phyloP scores from a whole-genome alignment of 2,329 filamentous ascomycete genomes.

The Davidsoniella virescens region DNA sequence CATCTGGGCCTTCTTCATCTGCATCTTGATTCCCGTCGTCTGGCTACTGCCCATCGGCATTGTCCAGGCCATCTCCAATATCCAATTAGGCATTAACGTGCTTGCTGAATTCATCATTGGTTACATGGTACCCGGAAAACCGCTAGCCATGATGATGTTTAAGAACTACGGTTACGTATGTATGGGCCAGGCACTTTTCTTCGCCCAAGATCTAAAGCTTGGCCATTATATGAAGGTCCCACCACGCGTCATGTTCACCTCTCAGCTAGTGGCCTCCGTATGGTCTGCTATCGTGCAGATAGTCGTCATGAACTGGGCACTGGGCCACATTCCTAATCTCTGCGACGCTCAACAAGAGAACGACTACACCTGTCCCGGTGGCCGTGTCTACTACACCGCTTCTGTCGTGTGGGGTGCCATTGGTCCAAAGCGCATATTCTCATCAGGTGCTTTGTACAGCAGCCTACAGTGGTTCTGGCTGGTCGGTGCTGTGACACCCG shows the following conservation, averaged over 20 bases:
- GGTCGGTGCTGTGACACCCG: constrained; percentile 43
- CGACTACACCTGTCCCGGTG: constrained; percentile 39
- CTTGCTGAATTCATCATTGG: constrained; percentile 58
- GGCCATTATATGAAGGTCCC: constrained; percentile 54
- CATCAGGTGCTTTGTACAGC: constrained; percentile 43
- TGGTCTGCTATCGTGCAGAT: constrained; percentile 49
- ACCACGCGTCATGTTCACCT: constrained; percentile 44
- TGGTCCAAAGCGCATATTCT: constrained; percentile 54
- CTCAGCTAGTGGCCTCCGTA: constrained; percentile 41
- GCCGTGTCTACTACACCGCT: constrained; percentile 47
- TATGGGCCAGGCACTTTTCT: constrained; percentile 50
- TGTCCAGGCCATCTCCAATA: constrained; percentile 44
- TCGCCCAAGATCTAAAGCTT: constrained; percentile 49
- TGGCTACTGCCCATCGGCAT: constrained; percentile 47
- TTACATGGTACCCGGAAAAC: constrained; percentile 55
- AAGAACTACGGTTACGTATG: constrained; percentile 57
- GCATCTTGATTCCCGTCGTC: constrained; percentile 38
- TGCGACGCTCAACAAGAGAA: constrained; percentile 38
- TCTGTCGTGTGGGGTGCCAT: constrained; percentile 61
- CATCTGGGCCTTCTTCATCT: constrained; percentile 41
- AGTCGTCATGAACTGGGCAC: constrained; percentile 48
- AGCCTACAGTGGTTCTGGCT: constrained; percentile 57
- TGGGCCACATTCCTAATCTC: constrained; percentile 44
- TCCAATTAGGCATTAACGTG: constrained; percentile 51
- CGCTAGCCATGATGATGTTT: constrained; percentile 63